Conservation (phyloP, 805 yeast genomes). For the Zygotorulaspora chibaensis region DNA sequence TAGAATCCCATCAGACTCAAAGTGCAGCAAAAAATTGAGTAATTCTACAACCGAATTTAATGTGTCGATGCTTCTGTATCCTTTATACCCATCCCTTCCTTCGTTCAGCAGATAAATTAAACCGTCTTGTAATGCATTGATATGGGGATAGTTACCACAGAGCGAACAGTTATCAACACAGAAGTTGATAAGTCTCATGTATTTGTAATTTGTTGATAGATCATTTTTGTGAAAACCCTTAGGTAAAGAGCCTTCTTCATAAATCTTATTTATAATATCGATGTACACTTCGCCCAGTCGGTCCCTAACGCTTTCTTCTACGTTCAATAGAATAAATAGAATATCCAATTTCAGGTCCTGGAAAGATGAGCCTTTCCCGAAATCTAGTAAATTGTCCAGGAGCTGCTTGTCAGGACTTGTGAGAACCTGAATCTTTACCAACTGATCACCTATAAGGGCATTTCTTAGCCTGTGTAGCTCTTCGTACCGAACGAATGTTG, state of each 20-base stretch:
- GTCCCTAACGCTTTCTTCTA: slow-evolving; percentile 20
- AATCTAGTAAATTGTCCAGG: slow-evolving; percentile 11
- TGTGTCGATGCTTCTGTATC: slow-evolving; percentile 4
- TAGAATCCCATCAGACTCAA: slow-evolving; percentile 1
- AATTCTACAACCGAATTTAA: slow-evolving; percentile 14
- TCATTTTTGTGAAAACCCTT: slow-evolving; percentile 11
- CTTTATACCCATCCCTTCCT: background rate
- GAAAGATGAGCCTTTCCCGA: background rate
- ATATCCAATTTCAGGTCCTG: slow-evolving; percentile 23
- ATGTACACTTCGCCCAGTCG: slow-evolving; percentile 18
- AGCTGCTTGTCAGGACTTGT: slow-evolving; percentile 5
- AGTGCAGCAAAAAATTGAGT: slow-evolving; percentile 13
- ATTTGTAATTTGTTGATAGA: slow-evolving; percentile 15
- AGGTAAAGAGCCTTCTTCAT: slow-evolving; percentile 8
- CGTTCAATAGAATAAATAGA: slow-evolving; percentile 17
- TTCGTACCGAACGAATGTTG: background rate
- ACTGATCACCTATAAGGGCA: slow-evolving; percentile 20
- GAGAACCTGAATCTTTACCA: slow-evolving; percentile 17
- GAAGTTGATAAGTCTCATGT: slow-evolving; percentile 18
- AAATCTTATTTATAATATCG: slow-evolving; percentile 13
- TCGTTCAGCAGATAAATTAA: slow-evolving; percentile 8
- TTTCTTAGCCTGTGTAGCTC: slow-evolving; percentile 12
- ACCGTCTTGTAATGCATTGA: slow-evolving; percentile 7
- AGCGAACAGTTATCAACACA: slow-evolving; percentile 18
- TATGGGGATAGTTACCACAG: slow-evolving; percentile 10